phyloP scores from a whole-genome alignment of 768 basidiomycete species.

The Mycena indigotica region DNA sequence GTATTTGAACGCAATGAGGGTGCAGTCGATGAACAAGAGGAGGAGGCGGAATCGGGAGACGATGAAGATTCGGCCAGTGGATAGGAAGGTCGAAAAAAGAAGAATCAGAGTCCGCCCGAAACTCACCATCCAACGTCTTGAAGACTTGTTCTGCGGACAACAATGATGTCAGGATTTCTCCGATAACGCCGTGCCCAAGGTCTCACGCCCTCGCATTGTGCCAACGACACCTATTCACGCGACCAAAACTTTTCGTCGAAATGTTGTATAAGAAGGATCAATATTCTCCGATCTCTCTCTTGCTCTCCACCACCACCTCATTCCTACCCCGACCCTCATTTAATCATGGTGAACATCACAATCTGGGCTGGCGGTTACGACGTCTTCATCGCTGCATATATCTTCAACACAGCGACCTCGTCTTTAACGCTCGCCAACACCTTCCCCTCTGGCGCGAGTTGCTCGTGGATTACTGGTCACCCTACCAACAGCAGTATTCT shows the following conservation, averaged over 20 bases:
- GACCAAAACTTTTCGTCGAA: too few relatives aligned
- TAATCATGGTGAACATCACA: slow-evolving; percentile 64
- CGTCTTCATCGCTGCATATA: slow-evolving; percentile 62
- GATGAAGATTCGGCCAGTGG: neutral
- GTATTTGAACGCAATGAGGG: slow-evolving; percentile 18
- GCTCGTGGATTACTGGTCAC: slow-evolving; percentile 63
- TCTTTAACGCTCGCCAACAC: slow-evolving; percentile 50
- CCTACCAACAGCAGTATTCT: slow-evolving; percentile 60
- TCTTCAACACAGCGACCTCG: slow-evolving; percentile 55
- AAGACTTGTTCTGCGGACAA: neutral
- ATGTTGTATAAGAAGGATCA: too few relatives aligned
- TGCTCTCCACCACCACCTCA: neutral
- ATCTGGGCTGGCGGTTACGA: slow-evolving; percentile 71
- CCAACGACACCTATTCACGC: neutral
- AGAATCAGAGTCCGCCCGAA: too few relatives aligned
- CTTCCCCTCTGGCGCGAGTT: slow-evolving; percentile 51
- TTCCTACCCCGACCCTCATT: neutral
- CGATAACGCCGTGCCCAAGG: neutral
- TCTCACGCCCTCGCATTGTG: neutral
- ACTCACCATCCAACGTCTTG: neutral
- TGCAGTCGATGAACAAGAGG: neutral
- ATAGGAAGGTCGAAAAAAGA: too few relatives aligned
- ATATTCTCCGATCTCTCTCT: neutral
- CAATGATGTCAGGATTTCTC: neutral
- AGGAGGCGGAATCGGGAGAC: slow-evolving; percentile 1